A percentile compares a stretch with the other conserved stretches of the same genome.
Conservation (phyloP, 768 basidiomycete genomes). For the Hemileccinum impolitum region DNA sequence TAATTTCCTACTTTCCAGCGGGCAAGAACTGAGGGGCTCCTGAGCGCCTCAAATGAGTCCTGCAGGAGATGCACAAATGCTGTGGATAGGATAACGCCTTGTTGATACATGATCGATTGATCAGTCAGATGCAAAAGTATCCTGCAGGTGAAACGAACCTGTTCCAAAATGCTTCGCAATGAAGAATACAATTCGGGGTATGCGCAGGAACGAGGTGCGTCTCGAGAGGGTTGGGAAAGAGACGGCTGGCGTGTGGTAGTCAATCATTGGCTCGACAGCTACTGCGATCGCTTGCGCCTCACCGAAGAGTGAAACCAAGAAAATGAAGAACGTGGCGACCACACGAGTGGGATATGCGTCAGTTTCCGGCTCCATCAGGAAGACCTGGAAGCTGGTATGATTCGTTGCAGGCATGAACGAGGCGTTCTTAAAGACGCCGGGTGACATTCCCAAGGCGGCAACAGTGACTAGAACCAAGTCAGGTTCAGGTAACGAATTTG, state of each 20-base stretch:
- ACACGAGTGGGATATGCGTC: slow-evolving; percentile 5
- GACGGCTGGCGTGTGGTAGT: slow-evolving; percentile 43
- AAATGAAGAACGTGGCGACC: slow-evolving; percentile 40
- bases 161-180: slow-evolving; percentile 89
- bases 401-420: background rate
- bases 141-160: slow-evolving; percentile 33
- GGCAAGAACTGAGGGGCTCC: slow-evolving; percentile 41
- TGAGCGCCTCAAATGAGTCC: slow-evolving; percentile 66
- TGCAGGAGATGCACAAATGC: slow-evolving; percentile 81
- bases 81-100: slow-evolving; percentile 77
- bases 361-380: background rate
- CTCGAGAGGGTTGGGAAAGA: slow-evolving; percentile 70
- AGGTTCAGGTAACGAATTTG: background rate
- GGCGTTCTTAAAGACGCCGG: background rate
- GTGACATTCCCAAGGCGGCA: too few relatives aligned
- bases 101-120: background rate
- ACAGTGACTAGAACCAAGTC: background rate
- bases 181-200: slow-evolving; percentile 72
- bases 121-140: background rate
- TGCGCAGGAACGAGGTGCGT: slow-evolving; percentile 47
- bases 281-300: slow-evolving; percentile 17
- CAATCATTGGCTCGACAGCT: background rate
- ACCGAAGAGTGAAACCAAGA: slow-evolving; percentile 66
- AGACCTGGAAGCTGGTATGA: background rate
- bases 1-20: slow-evolving; percentile 52